Percentiles rank a stretch among this genome's conserved stretches.
Evolutionary conservation across 805 yeast species (phyloP).

Genomic region (Wickerhamiella dianesei): DNA sequence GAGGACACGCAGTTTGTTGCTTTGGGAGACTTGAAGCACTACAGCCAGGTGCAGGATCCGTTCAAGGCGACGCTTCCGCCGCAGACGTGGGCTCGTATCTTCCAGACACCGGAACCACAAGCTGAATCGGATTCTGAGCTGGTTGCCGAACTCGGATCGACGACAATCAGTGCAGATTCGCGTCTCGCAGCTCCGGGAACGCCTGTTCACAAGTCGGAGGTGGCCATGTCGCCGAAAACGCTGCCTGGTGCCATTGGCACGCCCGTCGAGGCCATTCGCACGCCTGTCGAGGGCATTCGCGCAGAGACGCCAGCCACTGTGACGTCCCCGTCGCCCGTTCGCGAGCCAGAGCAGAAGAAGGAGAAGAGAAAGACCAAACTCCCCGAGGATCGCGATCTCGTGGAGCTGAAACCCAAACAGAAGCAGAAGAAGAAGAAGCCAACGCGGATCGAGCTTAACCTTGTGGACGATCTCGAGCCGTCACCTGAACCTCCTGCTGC

Average conservation of each 20-base stretch:
- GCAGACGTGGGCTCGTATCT: slow-evolving; percentile 12
- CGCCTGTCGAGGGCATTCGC: no score
- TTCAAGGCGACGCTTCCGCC: slow-evolving; percentile 30
- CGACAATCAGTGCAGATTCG: neutral
- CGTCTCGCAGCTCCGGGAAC: neutral
- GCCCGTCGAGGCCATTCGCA: neutral
- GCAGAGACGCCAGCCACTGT: neutral
- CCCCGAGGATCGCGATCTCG: neutral
- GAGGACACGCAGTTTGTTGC: slow-evolving; percentile 39
- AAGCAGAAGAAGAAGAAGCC: slow-evolving; percentile 1
- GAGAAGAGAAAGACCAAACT: neutral
- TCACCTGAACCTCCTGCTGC: neutral
- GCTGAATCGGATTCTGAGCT: neutral
- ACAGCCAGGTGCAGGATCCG: slow-evolving; percentile 43
- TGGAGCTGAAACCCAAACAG: neutral
- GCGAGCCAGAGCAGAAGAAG: no score
- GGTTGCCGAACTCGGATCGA: neutral
- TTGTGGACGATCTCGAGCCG: neutral
- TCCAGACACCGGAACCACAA: neutral
- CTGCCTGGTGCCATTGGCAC: neutral
- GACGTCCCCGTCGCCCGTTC: neutral
- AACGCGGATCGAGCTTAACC: neutral
- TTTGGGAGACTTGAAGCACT: slow-evolving; percentile 39
- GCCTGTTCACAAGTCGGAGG: neutral
- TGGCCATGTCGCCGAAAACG: neutral